Evolutionary conservation across 192 early-diverging fungal genomes (phyloP).

Genomic region (Podila epigama): DNA sequence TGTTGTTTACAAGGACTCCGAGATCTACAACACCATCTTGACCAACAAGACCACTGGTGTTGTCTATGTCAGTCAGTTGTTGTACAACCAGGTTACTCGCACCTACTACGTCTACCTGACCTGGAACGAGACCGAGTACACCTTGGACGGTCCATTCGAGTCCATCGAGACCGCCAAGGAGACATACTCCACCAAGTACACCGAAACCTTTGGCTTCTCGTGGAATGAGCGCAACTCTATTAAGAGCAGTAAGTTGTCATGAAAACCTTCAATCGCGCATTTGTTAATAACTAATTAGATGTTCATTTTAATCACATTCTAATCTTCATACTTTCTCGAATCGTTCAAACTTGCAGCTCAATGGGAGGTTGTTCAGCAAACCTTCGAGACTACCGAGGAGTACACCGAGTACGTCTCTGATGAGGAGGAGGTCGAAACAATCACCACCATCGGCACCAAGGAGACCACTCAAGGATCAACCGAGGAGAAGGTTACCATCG

Average conservation of each 20-base stretch:
- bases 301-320: slow-evolving; percentile 22
- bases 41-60: slow-evolving; percentile 23
- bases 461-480: too few species aligned
- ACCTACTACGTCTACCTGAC: background rate
- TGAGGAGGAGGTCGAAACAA: too few species aligned
- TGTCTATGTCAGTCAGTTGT: slow-evolving; percentile 7
- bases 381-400: slow-evolving; percentile 1
- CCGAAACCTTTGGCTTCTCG: background rate
- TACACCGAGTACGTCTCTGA: too few species aligned
- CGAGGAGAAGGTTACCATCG: too few species aligned
- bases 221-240: slow-evolving; percentile 19
- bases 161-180: slow-evolving; percentile 3
- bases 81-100: background rate
- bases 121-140: slow-evolving; percentile 7
- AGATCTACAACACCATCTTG: slow-evolving; percentile 6
- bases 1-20: slow-evolving; percentile 12
- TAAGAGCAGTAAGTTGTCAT: background rate
- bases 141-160: background rate
- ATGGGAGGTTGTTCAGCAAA: slow-evolving; percentile 15
- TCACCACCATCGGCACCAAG: too few species aligned
- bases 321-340: too few species aligned
- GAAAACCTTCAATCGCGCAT: background rate
- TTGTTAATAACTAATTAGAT: background rate
- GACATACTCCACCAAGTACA: background rate
- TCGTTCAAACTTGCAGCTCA: slow-evolving; percentile 1